Evolutionary conservation across 2,329 filamentous ascomycete genomes (phyloP), one percentile per base, ranked within the genome.

Genomic region (Fusarium sp.): DNA sequence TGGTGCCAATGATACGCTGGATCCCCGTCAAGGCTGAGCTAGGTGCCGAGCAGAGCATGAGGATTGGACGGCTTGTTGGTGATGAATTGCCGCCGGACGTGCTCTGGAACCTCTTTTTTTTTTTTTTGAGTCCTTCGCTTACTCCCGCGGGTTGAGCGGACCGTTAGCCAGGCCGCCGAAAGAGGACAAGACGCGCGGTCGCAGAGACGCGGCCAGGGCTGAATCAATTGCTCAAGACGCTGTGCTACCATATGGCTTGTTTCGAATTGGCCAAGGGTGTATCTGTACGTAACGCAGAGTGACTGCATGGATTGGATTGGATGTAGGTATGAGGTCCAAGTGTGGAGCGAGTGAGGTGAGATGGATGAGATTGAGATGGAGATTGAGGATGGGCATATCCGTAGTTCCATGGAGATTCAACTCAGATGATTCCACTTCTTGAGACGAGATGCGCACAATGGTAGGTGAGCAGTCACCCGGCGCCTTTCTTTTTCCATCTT

Each of bases 341-440:
- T 70, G 72, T 72, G 72, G 72, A 74, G 72, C 64, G 68, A 43
- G 41, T 35, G 67, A 54, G 59, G 62, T 58, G 45, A 39, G 67
- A 63, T 65, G 62, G 65, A 68, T 13, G 62, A 66, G 45, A 34
- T 43, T 45, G 43, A 72, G 39, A 43, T 43, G n/a, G 39, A 43
- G 39, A 43, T 43, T 43, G 39, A 43, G 39, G 39, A 43, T 43
- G 39, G 39, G 39, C 39, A 43, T 43, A 43, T 43, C 39, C 39
- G 39, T 43, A 43, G 39, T 43, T 43, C 39, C 71, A 68, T 74
- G 58, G 45, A 61, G 58, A 60, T 60, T 18, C 27, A 32, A 60
- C 45, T 25, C 27, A 32, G 37, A 35, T 43, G 39, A 43, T 43
- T 43, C 39, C 39, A 43, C 39, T 43, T 23, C 10, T n/a, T 43